Conservation (phyloP, 1,284 basidiomycete species). For the Ganoderma sinense region DNA sequence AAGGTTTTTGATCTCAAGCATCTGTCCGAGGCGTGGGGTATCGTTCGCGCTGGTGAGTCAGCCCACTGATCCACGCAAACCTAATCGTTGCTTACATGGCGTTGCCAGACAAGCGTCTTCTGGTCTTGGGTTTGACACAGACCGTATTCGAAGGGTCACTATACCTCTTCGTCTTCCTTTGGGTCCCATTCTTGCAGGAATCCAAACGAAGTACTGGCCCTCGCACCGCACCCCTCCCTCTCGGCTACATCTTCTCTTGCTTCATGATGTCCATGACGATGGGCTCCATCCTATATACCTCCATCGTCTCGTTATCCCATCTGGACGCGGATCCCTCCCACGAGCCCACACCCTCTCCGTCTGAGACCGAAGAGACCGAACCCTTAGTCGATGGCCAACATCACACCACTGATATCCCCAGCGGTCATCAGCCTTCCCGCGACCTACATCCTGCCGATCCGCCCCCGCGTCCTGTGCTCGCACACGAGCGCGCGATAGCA, state of each 20-base stretch:
- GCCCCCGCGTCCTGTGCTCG: background rate
- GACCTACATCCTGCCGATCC: background rate
- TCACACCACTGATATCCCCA: conserved; percentile 8
- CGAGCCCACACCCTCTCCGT: background rate
- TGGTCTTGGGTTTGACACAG: conserved; percentile 76
- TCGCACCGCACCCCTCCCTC: conserved; percentile 52
- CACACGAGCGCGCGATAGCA: conserved; percentile 51
- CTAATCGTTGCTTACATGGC: conserved; percentile 7
- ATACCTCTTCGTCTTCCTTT: conserved; percentile 85
- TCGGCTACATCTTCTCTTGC: conserved; percentile 79
- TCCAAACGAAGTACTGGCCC: conserved; percentile 42
- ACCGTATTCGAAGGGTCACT: conserved; percentile 84
- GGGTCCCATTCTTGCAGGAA: conserved; percentile 79
- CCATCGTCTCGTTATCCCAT: conserved; percentile 51
- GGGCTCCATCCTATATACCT: conserved; percentile 73
- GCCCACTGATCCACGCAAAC: background rate
- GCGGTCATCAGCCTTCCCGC: background rate
- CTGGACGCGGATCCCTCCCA: conserved; percentile 29
- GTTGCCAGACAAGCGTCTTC: conserved; percentile 61
- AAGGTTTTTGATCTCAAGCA: conserved; percentile 57
- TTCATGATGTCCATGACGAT: conserved; percentile 86
- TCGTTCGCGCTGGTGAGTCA: conserved; percentile 60
- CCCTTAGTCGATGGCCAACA: background rate
- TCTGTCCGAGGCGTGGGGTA: conserved; percentile 63
- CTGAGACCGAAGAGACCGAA: conserved; percentile 2